Percentiles rank a stretch among this genome's conserved stretches.
Evolutionary conservation across 2,329 filamentous ascomycete species (phyloP).

Genomic region (Colletotrichum lentis): DNA sequence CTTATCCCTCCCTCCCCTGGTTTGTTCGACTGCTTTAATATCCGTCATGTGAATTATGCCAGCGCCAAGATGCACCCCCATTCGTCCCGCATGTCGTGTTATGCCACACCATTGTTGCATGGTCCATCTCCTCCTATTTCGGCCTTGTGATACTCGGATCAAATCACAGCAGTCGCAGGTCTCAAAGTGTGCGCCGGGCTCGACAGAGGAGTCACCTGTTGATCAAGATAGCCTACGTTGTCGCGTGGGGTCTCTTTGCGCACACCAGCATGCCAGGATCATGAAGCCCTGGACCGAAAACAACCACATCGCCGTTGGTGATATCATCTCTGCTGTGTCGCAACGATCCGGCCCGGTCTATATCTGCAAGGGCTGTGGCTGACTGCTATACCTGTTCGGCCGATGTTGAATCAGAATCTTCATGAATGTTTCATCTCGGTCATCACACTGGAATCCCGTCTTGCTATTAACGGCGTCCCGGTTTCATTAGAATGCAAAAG

Average conservation of each 20-base stretch:
- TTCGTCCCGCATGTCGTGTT: background rate
- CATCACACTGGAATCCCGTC: no score
- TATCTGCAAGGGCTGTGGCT: background rate
- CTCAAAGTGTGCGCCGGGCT: slow-evolving; percentile 12
- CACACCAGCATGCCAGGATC: no score
- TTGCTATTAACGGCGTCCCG: no score
- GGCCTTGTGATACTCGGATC: background rate
- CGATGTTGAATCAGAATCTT: background rate
- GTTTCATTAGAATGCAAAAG: no score
- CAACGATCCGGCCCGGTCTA: background rate
- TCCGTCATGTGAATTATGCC: slow-evolving; percentile 12
- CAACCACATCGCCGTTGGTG: no score
- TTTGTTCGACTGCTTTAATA: background rate
- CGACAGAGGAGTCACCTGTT: no score
- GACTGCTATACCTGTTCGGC: background rate
- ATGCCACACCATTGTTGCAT: background rate
- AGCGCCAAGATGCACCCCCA: no score
- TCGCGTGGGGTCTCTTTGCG: no score
- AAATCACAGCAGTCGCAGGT: slow-evolving; percentile 11
- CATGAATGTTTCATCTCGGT: background rate
- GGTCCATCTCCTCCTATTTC: background rate
- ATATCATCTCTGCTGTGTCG: background rate
- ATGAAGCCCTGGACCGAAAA: background rate
- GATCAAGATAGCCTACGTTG: no score
- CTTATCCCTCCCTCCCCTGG: background rate